Evolutionary conservation across 108 stramenopile species (phyloP).

Genomic region (Fragilaria crotonensis): DNA sequence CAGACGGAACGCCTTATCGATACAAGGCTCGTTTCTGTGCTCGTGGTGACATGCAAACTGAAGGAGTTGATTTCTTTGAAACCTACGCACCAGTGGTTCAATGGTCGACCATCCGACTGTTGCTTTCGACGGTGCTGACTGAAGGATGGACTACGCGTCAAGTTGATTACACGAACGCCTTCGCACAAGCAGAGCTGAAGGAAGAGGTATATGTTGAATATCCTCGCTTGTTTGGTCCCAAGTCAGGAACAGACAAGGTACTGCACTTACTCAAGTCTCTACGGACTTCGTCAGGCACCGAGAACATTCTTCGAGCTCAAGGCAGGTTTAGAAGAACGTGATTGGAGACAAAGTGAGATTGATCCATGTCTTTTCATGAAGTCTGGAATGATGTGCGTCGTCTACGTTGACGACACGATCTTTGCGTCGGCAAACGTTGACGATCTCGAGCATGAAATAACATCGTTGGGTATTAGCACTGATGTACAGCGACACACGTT

Average conservation of each 20-base stretch:
- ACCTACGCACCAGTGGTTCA: constrained; percentile 15
- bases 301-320: constrained; percentile 17
- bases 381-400: background rate
- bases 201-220: constrained; percentile 7
- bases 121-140: constrained; percentile 3
- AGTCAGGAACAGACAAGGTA: constrained; percentile 2
- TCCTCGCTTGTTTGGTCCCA: background rate
- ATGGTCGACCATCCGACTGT: constrained; percentile 15
- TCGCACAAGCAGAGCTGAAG: constrained; percentile 9
- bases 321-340: background rate
- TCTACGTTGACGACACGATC: constrained; percentile 3
- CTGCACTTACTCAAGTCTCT: constrained; percentile 20
- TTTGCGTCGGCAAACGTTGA: background rate
- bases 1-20: constrained; percentile 13
- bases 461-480: background rate
- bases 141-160: constrained; percentile 1
- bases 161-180: constrained; percentile 16
- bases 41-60: constrained; percentile 24
- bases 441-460: background rate
- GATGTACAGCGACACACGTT: too few relatives aligned
- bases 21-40: constrained; percentile 24
- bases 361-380: background rate
- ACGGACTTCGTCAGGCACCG: constrained; percentile 22
- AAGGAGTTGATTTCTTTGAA: constrained; percentile 37
- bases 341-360: background rate